Conservation (phyloP, 371 early-diverging fungal genomes). For the Rhizopus sp. region DNA sequence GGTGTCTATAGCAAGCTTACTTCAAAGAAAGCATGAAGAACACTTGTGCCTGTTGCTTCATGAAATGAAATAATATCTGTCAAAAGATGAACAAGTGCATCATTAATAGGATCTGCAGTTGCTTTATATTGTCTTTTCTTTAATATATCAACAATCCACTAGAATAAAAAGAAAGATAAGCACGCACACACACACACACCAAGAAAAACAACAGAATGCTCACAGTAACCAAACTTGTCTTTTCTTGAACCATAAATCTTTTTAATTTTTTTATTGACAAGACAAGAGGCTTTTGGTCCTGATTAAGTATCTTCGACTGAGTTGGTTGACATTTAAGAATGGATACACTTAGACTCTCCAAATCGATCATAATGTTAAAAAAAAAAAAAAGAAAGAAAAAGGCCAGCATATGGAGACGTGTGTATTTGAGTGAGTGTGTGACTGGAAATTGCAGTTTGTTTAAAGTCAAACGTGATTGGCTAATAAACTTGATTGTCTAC, state of each 20-base stretch:
- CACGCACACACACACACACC: not conserved
- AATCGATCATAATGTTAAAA: not conserved
- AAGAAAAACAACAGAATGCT: not conserved
- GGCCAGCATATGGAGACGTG: no score
- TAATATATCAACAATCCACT: slow-evolving; percentile 22
- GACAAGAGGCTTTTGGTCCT: slow-evolving; percentile 20
- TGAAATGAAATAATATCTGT: slow-evolving; percentile 33
- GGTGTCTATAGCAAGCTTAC: slow-evolving; percentile 11
- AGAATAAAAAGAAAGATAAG: not conserved
- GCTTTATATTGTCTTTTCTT: slow-evolving; percentile 15
- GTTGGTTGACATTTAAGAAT: slow-evolving; percentile 12
- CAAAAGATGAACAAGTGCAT: slow-evolving; percentile 31
- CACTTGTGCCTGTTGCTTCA: slow-evolving; percentile 31
- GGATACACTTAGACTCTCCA: slow-evolving; percentile 10
- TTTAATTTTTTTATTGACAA: slow-evolving; percentile 27
- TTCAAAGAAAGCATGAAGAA: slow-evolving; percentile 18
- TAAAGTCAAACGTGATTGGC: no score
- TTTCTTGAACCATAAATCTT: slow-evolving; percentile 15
- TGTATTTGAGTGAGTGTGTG: no score
- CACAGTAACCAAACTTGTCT: slow-evolving; percentile 19
- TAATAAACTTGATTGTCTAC: no score
- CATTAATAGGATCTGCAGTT: slow-evolving; percentile 33
- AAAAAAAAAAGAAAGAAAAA: no score
- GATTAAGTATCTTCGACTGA: slow-evolving; percentile 4
- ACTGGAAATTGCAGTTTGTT: no score